phyloP scores from a whole-genome alignment of 2,329 filamentous ascomycete species.

The Nothophaeocryptopus gaeumannii region DNA sequence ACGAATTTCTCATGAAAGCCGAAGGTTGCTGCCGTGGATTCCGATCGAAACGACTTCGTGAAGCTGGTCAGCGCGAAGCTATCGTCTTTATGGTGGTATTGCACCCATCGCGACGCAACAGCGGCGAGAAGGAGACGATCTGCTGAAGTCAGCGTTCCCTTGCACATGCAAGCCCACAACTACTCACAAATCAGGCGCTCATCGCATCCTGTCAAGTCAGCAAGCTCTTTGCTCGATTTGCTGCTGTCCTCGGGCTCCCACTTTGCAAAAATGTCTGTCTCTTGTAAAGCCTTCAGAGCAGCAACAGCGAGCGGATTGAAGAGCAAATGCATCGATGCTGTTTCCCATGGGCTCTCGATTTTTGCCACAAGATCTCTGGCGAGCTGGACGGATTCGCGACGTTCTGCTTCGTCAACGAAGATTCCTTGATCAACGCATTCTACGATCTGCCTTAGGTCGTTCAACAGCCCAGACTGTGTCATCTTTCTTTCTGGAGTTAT shows the following conservation, averaged over 20 bases:
- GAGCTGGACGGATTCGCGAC: slow-evolving; percentile 4
- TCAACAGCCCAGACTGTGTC: not conserved
- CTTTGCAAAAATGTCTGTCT: slow-evolving; percentile 4
- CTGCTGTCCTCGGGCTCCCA: not conserved
- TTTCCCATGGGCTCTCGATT: slow-evolving; percentile 9
- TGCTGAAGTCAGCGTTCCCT: not conserved
- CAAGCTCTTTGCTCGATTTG: slow-evolving; percentile 2
- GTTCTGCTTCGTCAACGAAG: slow-evolving; percentile 5
- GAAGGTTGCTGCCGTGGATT: slow-evolving; percentile 5
- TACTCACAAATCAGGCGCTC: slow-evolving; percentile 4
- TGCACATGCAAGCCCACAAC: not conserved
- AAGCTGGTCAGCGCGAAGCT: slow-evolving; percentile 2
- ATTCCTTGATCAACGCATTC: not conserved
- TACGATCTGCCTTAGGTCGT: not conserved
- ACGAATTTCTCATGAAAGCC: slow-evolving; percentile 4
- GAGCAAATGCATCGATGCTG: slow-evolving; percentile 2
- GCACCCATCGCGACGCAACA: slow-evolving; percentile 7
- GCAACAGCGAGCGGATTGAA: slow-evolving; percentile 7
- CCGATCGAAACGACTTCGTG: slow-evolving; percentile 2
- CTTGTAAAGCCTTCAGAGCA: slow-evolving; percentile 2
- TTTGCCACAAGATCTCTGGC: slow-evolving; percentile 1
- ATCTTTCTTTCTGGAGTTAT: not conserved
- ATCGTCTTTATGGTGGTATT: not conserved
- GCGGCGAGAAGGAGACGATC: slow-evolving; percentile 5
- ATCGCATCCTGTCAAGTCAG: not conserved